Conservation (phyloP, 306 rosid species). For the Argentina anserina region DNA sequence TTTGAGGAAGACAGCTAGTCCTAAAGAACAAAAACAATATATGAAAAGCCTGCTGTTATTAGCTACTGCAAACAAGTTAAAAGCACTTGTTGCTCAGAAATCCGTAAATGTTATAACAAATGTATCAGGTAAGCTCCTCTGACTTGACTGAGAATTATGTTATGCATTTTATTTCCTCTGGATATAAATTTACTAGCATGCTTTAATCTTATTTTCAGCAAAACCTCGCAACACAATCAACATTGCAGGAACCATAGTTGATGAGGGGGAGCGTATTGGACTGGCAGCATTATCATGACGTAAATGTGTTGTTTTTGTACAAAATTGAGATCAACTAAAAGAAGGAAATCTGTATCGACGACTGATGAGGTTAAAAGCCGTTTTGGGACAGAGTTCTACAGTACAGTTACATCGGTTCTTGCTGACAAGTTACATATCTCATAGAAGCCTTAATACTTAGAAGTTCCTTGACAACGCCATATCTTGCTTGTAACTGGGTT, state of each 20-base stretch:
- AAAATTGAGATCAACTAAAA: constrained; percentile 43
- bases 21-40: constrained; percentile 90
- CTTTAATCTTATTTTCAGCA: constrained; percentile 39
- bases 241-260: constrained; percentile 49
- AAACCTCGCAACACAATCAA: constrained; percentile 62
- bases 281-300: constrained; percentile 72
- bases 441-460: neutral
- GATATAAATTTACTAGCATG: neutral
- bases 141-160: neutral
- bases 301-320: constrained; percentile 49
- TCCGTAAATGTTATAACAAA: constrained; percentile 79
- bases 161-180: constrained; percentile 10
- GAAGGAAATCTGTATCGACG: neutral
- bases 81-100: constrained; percentile 89
- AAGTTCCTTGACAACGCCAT: neutral
- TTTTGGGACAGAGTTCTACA: neutral
- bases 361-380: constrained; percentile 8
- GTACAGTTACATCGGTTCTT: neutral
- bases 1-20: constrained; percentile 75
- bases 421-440: neutral
- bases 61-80: constrained; percentile 87
- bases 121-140: constrained; percentile 68
- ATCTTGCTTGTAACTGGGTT: constrained; percentile 9
- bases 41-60: constrained; percentile 75
- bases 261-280: constrained; percentile 68